Conservation (phyloP, 768 basidiomycete species). For the Leccinum variicolor region DNA sequence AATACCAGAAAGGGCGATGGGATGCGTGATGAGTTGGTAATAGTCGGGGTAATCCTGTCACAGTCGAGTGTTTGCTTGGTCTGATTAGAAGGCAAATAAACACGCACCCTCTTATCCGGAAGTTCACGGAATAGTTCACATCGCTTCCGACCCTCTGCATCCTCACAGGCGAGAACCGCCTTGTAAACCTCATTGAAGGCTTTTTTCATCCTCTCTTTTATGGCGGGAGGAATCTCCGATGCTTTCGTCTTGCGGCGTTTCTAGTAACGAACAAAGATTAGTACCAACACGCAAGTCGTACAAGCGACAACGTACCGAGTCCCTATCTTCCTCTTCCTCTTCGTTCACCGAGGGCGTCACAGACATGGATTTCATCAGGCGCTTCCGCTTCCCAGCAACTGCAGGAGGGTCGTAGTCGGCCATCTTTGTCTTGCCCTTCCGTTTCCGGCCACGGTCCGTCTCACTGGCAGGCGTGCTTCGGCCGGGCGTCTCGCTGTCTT, state of each 20-base stretch:
- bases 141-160: conserved; percentile 71
- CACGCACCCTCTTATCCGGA: conserved; percentile 69
- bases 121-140: conserved; percentile 86
- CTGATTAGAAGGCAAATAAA: neutral
- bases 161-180: conserved; percentile 70
- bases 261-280: conserved; percentile 34
- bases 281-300: neutral
- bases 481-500: conserved; percentile 57
- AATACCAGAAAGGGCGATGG: conserved; percentile 85
- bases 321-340: conserved; percentile 78
- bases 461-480: conserved; percentile 66
- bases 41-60: conserved; percentile 89
- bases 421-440: conserved; percentile 60
- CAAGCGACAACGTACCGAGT: conserved; percentile 45
- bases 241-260: conserved; percentile 83
- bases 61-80: conserved; percentile 8
- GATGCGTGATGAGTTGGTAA: conserved; percentile 81
- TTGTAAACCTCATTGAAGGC: conserved; percentile 73
- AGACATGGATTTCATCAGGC: conserved; percentile 66
- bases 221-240: conserved; percentile 51
- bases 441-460: conserved; percentile 53
- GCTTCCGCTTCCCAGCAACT: conserved; percentile 67
- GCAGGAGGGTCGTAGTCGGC: conserved; percentile 45
- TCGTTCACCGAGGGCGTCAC: conserved; percentile 71
- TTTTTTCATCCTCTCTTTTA: conserved; percentile 80